phyloP scores from a whole-genome alignment of 2,329 filamentous ascomycete genomes.

The Coniochaeta ligniaria region DNA sequence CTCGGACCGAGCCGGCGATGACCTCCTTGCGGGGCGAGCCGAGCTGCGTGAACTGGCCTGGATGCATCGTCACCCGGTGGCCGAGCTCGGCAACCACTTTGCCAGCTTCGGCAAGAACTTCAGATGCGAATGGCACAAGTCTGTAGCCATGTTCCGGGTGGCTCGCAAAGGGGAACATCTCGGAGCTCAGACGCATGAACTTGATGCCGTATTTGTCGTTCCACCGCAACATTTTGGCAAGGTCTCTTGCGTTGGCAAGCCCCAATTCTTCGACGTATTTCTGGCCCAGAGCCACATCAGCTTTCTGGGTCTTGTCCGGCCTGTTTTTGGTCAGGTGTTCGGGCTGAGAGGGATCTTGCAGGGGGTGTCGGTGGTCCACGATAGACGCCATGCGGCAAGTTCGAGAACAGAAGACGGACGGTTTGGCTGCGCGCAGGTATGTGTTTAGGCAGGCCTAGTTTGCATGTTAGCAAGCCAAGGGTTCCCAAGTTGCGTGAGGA shows the following conservation, averaged over 20 bases:
- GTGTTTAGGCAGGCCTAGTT: slow-evolving; percentile 79
- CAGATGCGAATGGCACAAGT: slow-evolving; percentile 74
- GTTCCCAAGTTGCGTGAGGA: slow-evolving; percentile 6
- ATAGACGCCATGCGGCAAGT: slow-evolving; percentile 91
- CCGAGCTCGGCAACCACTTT: slow-evolving; percentile 69
- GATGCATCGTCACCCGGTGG: slow-evolving; percentile 84
- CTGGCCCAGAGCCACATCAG: slow-evolving; percentile 59
- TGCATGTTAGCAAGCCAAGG: slow-evolving; percentile 6
- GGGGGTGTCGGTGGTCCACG: slow-evolving; percentile 76
- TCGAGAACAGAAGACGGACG: slow-evolving; percentile 81
- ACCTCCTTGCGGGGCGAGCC: slow-evolving; percentile 76
- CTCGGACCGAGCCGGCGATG: slow-evolving; percentile 67
- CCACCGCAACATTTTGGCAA: slow-evolving; percentile 82
- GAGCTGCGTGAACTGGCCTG: slow-evolving; percentile 87
- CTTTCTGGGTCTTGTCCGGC: slow-evolving; percentile 65
- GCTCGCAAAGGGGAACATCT: slow-evolving; percentile 96
- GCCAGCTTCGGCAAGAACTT: slow-evolving; percentile 69
- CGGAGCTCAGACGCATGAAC: slow-evolving; percentile 86
- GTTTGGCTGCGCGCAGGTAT: slow-evolving; percentile 74
- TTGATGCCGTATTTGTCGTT: slow-evolving; percentile 88
- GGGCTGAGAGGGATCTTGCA: slow-evolving; percentile 67
- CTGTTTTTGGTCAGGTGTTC: slow-evolving; percentile 81
- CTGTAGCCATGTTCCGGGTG: slow-evolving; percentile 83
- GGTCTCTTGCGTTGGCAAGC: slow-evolving; percentile 73
- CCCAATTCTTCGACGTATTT: slow-evolving; percentile 71